Evolutionary conservation across 192 early-diverging fungal species (phyloP).

Genomic region (Diversispora epigaea): DNA sequence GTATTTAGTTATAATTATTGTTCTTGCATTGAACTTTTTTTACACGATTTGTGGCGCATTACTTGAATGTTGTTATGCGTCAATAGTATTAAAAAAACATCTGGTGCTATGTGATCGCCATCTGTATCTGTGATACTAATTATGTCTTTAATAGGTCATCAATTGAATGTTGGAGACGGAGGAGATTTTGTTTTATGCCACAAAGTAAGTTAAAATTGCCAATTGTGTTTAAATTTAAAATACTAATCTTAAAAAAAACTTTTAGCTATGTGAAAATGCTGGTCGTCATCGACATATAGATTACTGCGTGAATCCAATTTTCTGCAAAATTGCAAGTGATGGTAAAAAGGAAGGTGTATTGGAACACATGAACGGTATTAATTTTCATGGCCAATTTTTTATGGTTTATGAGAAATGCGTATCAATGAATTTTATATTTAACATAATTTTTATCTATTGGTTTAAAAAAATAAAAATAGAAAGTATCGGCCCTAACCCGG

Average conservation of each 20-base stretch:
- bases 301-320: constrained; percentile 31
- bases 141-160: constrained; percentile 12
- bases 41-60: too few relatives aligned
- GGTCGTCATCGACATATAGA: constrained; percentile 42
- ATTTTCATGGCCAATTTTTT: neutral
- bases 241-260: constrained; percentile 1
- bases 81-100: too few relatives aligned
- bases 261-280: constrained; percentile 19
- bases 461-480: neutral
- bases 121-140: neutral
- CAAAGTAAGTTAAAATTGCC: constrained; percentile 32
- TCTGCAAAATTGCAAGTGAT: constrained; percentile 15
- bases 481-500: constrained; percentile 34
- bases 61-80: too few relatives aligned
- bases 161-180: constrained; percentile 39
- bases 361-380: constrained; percentile 27
- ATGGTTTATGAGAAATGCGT: too few relatives aligned
- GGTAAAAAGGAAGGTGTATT: constrained; percentile 19
- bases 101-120: too few relatives aligned
- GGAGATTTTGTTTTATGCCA: constrained; percentile 39
- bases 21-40: neutral
- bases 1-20: neutral
- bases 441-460: too few relatives aligned
- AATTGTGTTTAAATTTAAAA: neutral
- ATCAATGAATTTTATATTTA: too few relatives aligned